Base-by-base conservation (phyloP, 108 stramenopile genomes). In the Nannochloropsis gaditana region DNA sequence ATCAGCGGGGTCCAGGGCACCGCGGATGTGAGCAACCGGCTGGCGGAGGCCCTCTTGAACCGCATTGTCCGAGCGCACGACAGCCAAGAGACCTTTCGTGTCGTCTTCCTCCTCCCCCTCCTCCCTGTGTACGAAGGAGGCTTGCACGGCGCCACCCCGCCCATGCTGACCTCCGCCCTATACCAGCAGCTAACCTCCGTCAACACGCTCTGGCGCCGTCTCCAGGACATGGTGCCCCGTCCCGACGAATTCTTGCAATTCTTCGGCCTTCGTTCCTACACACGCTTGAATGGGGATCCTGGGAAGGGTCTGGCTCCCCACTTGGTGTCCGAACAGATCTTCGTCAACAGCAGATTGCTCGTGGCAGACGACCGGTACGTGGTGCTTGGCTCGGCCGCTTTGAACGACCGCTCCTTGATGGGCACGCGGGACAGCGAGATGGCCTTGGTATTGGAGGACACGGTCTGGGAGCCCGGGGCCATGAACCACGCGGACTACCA, bases 51-150 rank as follows among this genome's bases (percentile, higher is more conserved):
- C 59, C 59, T 73, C 59, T 73, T 73, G 59, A 73, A 73, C 59
- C 59, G 59, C n/a, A 73, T 73, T n/a, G 59, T 73, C 59, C 59
- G n/a, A n/a, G 59, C 59, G 59, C 59, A 73, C 8, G 59, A 73
- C 59, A 15, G 59, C 59, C 59, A 73, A 2, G 59, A 73, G 59
- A n/a, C 59, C n/a, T 73, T 73, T 73, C 59, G 59, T n/a, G 59
- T 73, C 59, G n/a, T 73, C 4, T 4, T 73, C 59, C 8, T 73
- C 19, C 59, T 73, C 19, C 59, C 59, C 59, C 59, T 73, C 59
- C 59, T 73, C n/a, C 59, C 59, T 6, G 59, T 73, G 59, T 73
- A 73, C 6, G 59, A 73, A n/a, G 8, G 59, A n/a, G n/a, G 59
- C n/a, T n/a, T 73, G 59, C 59, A 73, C 59, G 59, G 59, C 6